phyloP scores from a whole-genome alignment of 345 rosid genomes.

The Salix purpurea region DNA sequence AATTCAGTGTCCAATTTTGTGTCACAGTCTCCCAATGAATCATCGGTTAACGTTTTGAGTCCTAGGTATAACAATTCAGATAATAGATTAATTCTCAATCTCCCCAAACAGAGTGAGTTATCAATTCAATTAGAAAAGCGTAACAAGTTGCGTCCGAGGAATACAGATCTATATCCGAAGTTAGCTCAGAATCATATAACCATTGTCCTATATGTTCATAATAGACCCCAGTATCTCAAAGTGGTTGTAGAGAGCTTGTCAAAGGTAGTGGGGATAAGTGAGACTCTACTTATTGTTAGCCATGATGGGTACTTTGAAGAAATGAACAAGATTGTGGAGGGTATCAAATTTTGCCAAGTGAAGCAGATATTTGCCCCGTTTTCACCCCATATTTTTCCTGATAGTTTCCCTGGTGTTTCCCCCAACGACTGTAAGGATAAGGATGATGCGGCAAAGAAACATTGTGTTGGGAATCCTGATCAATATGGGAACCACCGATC shows the following conservation, averaged over 20 bases:
- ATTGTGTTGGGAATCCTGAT: constrained; percentile 75
- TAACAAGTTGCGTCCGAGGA: constrained; percentile 66
- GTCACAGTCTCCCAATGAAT: constrained; percentile 26
- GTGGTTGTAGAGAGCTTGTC: constrained; percentile 81
- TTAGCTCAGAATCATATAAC: constrained; percentile 63
- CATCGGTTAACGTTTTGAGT: constrained; percentile 23
- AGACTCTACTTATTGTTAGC: constrained; percentile 83
- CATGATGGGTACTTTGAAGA: constrained; percentile 91
- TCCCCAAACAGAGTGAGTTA: constrained; percentile 54
- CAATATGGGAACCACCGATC: constrained; percentile 92
- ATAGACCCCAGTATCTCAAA: constrained; percentile 79
- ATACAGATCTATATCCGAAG: constrained; percentile 57
- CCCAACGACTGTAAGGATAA: constrained; percentile 60
- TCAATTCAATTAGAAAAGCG: constrained; percentile 54
- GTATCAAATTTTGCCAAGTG: constrained; percentile 82
- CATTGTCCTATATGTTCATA: constrained; percentile 86
- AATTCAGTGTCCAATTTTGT: constrained; percentile 23
- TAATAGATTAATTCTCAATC: constrained; percentile 26
- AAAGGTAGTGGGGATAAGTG: constrained; percentile 70
- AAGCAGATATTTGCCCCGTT: constrained; percentile 84
- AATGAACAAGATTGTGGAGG: constrained; percentile 73
- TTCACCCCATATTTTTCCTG: constrained; percentile 68
- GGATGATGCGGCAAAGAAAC: constrained; percentile 50
- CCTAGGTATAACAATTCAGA: constrained; percentile 14
- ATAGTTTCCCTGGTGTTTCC: constrained; percentile 68